Conservation (phyloP, 1,284 basidiomycete species). For the Xerocomus nothofagi region DNA sequence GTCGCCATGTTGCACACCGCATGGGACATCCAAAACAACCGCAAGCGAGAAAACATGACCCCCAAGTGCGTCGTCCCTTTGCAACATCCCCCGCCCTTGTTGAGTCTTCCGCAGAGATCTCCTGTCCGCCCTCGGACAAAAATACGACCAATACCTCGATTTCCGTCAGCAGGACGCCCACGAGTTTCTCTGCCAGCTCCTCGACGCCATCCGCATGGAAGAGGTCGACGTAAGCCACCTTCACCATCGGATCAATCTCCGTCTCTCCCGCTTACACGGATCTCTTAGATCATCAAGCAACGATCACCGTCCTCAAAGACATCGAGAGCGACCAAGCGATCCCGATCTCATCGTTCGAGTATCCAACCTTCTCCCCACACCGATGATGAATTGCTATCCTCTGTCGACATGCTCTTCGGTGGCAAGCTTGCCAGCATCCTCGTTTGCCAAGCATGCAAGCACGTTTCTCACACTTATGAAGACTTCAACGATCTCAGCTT, state of each 20-base stretch:
- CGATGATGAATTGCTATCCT: constrained; percentile 61
- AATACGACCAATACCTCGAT: constrained; percentile 92
- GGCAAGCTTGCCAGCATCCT: constrained; percentile 87
- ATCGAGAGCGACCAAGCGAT: constrained; percentile 4
- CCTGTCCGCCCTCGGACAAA: constrained; percentile 69
- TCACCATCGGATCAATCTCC: no score
- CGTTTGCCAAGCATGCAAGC: constrained; percentile 91
- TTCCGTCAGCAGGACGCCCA: constrained; percentile 94
- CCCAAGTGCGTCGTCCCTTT: constrained; percentile 48
- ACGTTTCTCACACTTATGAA: constrained; percentile 81
- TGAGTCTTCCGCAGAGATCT: constrained; percentile 46
- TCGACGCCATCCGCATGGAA: constrained; percentile 95
- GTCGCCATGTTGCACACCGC: constrained; percentile 54
- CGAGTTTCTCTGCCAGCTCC: constrained; percentile 84
- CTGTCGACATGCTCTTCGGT: constrained; percentile 88
- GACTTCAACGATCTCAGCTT: constrained; percentile 93
- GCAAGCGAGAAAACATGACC: constrained; percentile 52
- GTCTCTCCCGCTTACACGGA: constrained; percentile 7
- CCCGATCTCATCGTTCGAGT: constrained; percentile 17
- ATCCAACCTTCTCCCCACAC: constrained; percentile 16
- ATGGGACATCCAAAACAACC: constrained; percentile 57
- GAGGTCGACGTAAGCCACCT: constrained; percentile 83
- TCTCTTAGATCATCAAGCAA: constrained; percentile 70
- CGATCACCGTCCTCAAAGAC: constrained; percentile 49
- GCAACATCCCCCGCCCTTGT: neutral